Conservation (phyloP, 768 basidiomycete species). For the Agrocybe praecox region DNA sequence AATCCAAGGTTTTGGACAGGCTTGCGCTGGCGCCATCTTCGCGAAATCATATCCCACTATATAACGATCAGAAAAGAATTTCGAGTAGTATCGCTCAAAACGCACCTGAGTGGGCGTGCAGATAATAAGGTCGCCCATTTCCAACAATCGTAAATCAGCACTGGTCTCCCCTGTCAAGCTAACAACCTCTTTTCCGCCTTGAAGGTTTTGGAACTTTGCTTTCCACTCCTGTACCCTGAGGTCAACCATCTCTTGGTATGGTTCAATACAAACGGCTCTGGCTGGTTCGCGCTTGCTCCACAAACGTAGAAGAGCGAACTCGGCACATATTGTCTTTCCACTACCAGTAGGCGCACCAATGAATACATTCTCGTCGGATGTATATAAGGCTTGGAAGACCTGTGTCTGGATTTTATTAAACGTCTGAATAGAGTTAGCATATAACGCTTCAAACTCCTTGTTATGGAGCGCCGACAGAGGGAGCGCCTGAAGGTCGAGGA, state of each 20-base stretch:
- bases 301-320: constrained; percentile 91
- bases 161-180: constrained; percentile 94
- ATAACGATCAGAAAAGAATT: constrained; percentile 5
- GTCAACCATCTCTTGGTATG: constrained; percentile 98
- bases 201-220: constrained; percentile 76
- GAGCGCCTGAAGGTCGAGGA: constrained; percentile 90
- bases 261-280: constrained; percentile 93
- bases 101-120: constrained; percentile 90
- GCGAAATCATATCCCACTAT: constrained; percentile 94
- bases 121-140: constrained; percentile 91
- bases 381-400: constrained; percentile 97
- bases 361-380: constrained; percentile 95
- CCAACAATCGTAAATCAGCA: constrained; percentile 85
- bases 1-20: constrained; percentile 94
- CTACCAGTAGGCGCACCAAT: constrained; percentile 96
- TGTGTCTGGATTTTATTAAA: constrained; percentile 99
- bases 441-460: constrained; percentile 88
- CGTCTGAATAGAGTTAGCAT: constrained; percentile 73
- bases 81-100: constrained; percentile 9
- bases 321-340: constrained; percentile 97
- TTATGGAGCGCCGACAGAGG: constrained; percentile 93
- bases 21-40: constrained; percentile 96
- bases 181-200: constrained; percentile 93
- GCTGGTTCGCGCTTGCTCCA: constrained; percentile 88
- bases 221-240: constrained; percentile 88